Percentiles rank a stretch among this genome's conserved stretches.
These are phyloP conservation scores for Hamigera avellanea DNA, from an alignment of 495 filamentous ascomycete genomes.

Conservation along the genomic window DNA sequence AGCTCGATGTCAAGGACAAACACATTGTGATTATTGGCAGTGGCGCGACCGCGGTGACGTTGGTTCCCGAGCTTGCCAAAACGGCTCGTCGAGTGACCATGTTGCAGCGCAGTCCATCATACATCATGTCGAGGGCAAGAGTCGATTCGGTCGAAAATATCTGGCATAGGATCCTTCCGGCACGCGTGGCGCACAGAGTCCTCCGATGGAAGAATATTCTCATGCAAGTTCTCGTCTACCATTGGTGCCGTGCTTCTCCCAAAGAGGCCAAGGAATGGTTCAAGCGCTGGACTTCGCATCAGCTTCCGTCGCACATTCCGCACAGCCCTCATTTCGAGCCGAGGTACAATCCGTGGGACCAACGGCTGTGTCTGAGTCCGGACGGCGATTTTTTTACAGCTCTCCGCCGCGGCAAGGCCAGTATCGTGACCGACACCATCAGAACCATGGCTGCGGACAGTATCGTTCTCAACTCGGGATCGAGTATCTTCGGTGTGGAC, in stretches of 20 bases:
- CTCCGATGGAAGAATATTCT: background rate
- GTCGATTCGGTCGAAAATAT: background rate
- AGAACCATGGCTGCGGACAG: background rate
- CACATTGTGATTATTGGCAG: slow-evolving; percentile 45
- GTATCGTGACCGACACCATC: background rate
- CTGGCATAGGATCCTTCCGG: slow-evolving; percentile 13
- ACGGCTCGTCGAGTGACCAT: slow-evolving; percentile 39
- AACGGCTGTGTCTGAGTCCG: slow-evolving; percentile 60
- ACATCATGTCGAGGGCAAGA: slow-evolving; percentile 41
- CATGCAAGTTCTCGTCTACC: background rate
- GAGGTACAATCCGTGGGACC: slow-evolving; percentile 59
- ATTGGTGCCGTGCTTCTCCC: background rate
- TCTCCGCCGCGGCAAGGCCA: slow-evolving; percentile 42
- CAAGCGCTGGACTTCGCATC: slow-evolving; percentile 3
- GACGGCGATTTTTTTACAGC: slow-evolving; percentile 61
- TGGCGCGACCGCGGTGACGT: slow-evolving; percentile 45
- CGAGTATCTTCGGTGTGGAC: slow-evolving; percentile 26
- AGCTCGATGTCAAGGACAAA: slow-evolving; percentile 37
- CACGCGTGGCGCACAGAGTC: slow-evolving; percentile 12
- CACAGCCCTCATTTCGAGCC: slow-evolving; percentile 61
- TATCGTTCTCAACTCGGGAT: background rate
- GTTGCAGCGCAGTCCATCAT: slow-evolving; percentile 47
- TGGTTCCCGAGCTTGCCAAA: slow-evolving; percentile 32
- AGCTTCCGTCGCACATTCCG: slow-evolving; percentile 44
- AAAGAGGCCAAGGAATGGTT: background rate